A percentile compares a stretch with the other conserved stretches of the same genome.
Conservation (phyloP, 495 filamentous ascomycete genomes). For the Immersiella caudata region DNA sequence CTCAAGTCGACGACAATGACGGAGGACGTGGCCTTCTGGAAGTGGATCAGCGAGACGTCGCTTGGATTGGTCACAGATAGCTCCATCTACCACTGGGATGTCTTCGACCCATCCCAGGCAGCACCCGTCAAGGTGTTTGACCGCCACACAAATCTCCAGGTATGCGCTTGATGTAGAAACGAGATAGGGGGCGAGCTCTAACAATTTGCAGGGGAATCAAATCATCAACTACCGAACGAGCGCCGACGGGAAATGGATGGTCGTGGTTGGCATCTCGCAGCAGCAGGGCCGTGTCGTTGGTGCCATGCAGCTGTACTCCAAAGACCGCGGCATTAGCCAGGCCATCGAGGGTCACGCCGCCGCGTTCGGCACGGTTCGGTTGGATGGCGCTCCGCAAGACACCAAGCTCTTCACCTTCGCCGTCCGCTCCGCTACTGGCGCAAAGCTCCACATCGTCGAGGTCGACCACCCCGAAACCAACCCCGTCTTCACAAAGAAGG, state of each 20-base stretch:
- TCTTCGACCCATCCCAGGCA: constrained; percentile 76
- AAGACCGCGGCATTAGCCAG: constrained; percentile 93
- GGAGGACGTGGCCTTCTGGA: constrained; percentile 98
- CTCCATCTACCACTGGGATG: constrained; percentile 96
- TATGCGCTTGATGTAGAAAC: constrained; percentile 48
- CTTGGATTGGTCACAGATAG: constrained; percentile 88
- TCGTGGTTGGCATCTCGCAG: constrained; percentile 92
- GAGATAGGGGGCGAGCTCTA: neutral
- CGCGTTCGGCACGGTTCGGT: constrained; percentile 84
- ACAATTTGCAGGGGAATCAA: constrained; percentile 72
- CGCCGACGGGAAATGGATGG: constrained; percentile 97
- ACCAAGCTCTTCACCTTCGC: constrained; percentile 97
- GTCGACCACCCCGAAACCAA: constrained; percentile 91
- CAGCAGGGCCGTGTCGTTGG: constrained; percentile 91
- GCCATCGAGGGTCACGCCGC: constrained; percentile 97
- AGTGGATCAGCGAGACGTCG: constrained; percentile 90
- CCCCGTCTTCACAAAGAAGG: constrained; percentile 87
- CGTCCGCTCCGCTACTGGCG: constrained; percentile 80
- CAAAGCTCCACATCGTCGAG: constrained; percentile 97
- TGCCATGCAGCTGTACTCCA: constrained; percentile 95
- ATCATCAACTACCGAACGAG: constrained; percentile 99
- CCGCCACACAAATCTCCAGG: constrained; percentile 81
- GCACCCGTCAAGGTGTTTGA: constrained; percentile 90
- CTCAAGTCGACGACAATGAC: constrained; percentile 93
- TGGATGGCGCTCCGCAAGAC: constrained; percentile 86